phyloP scores from a whole-genome alignment of 179 eudicot species.

The Amaranthus tricolor region DNA sequence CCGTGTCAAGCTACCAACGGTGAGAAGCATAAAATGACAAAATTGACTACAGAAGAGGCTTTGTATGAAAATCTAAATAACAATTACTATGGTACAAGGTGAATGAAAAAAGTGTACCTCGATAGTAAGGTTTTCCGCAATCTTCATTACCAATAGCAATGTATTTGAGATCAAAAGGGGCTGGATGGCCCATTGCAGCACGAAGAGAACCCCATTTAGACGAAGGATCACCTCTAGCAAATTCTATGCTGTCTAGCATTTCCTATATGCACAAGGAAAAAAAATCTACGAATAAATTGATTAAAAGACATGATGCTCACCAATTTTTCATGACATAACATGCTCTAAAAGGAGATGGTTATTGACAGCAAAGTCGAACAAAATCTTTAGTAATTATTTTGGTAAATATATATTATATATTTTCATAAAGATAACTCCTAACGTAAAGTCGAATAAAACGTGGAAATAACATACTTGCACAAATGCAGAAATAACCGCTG shows the following conservation, averaged over 20 bases:
- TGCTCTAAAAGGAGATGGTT: no score
- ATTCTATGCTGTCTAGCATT: slow-evolving; percentile 83
- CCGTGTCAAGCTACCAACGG: neutral
- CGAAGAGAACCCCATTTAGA: slow-evolving; percentile 88
- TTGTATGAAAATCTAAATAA: no score
- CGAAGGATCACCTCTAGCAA: slow-evolving; percentile 75
- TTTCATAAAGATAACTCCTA: no score
- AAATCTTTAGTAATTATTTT: no score
- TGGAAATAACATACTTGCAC: slow-evolving; percentile 52
- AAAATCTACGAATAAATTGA: neutral
- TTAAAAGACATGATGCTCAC: neutral
- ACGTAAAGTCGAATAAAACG: no score
- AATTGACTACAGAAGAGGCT: neutral
- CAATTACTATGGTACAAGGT: neutral
- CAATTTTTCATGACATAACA: neutral
- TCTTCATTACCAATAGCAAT: slow-evolving; percentile 94
- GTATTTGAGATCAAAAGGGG: slow-evolving; percentile 85
- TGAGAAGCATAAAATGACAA: neutral
- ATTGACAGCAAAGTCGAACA: no score
- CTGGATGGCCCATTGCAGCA: slow-evolving; percentile 93
- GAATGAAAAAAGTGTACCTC: slow-evolving; percentile 43
- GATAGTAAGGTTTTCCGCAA: slow-evolving; percentile 65
- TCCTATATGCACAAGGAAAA: slow-evolving; percentile 47
- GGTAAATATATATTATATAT: no score
- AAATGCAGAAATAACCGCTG: slow-evolving; percentile 51